A percentile compares a stretch with the other conserved stretches of the same genome.
These are phyloP conservation scores for Dimargaris verticillata DNA, from an alignment of 192 early-diverging fungal genomes.

Conservation along the genomic window DNA sequence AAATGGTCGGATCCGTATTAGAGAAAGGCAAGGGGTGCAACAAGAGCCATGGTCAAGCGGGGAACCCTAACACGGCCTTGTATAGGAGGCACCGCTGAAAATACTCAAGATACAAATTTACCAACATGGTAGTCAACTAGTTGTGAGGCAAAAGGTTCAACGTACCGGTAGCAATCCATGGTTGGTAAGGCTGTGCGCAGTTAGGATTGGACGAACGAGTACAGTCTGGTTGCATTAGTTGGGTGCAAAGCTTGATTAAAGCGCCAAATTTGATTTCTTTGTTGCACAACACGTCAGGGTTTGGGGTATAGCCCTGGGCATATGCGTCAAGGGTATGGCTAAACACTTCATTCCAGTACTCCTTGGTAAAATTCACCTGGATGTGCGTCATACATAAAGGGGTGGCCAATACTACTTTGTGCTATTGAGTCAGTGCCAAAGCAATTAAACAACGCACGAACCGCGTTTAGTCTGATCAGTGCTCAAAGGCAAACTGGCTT, in stretches of 20 bases:
- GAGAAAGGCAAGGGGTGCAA: too few species aligned
- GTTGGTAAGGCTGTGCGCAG: too few species aligned
- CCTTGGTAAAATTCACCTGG: conserved; percentile 55
- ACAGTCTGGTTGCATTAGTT: too few species aligned
- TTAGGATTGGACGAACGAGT: too few species aligned
- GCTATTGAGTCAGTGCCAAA: conserved; percentile 6
- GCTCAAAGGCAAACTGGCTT: not conserved
- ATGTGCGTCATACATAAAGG: not conserved
- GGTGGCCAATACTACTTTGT: not conserved
- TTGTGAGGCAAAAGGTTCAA: too few species aligned
- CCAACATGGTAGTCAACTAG: too few species aligned
- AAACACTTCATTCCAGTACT: conserved; percentile 89
- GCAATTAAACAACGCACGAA: not conserved
- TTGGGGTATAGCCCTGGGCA: conserved; percentile 58
- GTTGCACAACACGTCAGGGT: conserved; percentile 88
- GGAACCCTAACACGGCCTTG: too few species aligned
- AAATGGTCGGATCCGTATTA: too few species aligned
- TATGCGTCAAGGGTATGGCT: conserved; percentile 59
- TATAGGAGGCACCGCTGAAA: too few species aligned
- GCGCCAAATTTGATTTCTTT: conserved; percentile 86
- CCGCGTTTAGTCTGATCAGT: not conserved
- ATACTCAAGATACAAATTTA: too few species aligned
- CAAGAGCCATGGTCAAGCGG: too few species aligned
- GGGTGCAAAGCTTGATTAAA: conserved; percentile 32
- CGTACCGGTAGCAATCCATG: too few species aligned